Evolutionary conservation across 2,329 filamentous ascomycete species (phyloP).

Genomic region (Colletotrichum liaoningense): DNA sequence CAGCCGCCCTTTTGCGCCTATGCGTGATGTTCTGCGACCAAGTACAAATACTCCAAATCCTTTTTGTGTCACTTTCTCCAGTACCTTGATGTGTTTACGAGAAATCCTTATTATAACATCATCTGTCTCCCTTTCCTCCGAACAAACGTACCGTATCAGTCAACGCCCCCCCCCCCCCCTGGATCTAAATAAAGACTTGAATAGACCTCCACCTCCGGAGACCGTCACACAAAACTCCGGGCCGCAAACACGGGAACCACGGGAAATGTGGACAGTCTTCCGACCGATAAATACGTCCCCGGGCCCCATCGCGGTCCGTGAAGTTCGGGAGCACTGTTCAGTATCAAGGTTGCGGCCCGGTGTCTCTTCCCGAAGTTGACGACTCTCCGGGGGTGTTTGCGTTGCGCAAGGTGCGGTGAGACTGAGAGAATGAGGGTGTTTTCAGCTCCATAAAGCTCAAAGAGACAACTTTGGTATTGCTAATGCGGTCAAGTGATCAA

Average conservation of each 20-base stretch:
- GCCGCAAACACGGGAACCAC: not conserved
- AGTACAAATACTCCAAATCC: not conserved
- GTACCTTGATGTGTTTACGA: not conserved
- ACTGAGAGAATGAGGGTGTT: not conserved
- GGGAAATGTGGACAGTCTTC: not conserved
- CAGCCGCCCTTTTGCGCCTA: too few relatives aligned
- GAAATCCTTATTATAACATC: not conserved
- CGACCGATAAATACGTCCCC: not conserved
- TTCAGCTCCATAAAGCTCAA: not conserved
- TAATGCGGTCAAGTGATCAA: not conserved
- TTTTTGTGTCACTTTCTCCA: not conserved
- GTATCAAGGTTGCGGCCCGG: not conserved
- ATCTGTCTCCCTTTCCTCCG: not conserved
- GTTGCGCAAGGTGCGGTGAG: not conserved
- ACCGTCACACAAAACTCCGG: not conserved
- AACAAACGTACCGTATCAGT: not conserved
- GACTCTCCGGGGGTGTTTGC: not conserved
- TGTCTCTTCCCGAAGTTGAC: not conserved
- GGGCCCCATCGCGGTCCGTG: not conserved
- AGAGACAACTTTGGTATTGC: not conserved
- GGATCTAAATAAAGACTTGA: not conserved
- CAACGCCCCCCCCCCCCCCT: too few relatives aligned
- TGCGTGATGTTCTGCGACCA: too few relatives aligned
- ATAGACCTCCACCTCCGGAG: not conserved
- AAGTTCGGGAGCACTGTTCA: not conserved